A percentile compares a stretch with the other conserved stretches of the same genome.
Conservation (phyloP, 805 yeast genomes). For the Candida loeiensis region DNA sequence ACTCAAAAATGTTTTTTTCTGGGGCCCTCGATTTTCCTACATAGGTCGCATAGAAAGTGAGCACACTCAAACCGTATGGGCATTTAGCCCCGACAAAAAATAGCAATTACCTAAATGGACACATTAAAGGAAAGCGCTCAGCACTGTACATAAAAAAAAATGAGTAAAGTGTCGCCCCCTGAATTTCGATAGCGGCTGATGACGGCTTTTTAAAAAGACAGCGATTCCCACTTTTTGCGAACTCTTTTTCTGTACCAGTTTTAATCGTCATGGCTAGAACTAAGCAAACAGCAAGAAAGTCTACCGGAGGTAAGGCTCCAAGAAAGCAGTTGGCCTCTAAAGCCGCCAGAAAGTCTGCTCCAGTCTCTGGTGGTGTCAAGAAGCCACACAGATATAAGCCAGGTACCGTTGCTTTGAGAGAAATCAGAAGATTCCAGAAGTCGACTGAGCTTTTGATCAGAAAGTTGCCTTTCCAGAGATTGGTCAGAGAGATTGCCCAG, state of each 20-base stretch:
- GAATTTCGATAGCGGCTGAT: background rate
- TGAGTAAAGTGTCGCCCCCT: background rate
- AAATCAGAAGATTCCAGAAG: slow-evolving; percentile 47
- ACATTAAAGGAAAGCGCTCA: background rate
- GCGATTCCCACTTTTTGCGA: slow-evolving; percentile 7
- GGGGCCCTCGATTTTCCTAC: slow-evolving; percentile 3
- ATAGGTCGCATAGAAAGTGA: background rate
- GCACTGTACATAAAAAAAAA: slow-evolving; percentile 2
- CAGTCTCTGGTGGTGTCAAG: slow-evolving; percentile 46
- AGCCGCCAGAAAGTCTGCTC: slow-evolving; percentile 48
- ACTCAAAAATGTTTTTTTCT: slow-evolving; percentile 3
- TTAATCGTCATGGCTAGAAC: slow-evolving; percentile 40
- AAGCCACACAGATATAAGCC: slow-evolving; percentile 50
- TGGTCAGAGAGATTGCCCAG: slow-evolving; percentile 47
- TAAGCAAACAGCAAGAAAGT: slow-evolving; percentile 47
- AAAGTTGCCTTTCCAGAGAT: slow-evolving; percentile 48
- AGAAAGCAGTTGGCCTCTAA: slow-evolving; percentile 48
- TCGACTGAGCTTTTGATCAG: slow-evolving; percentile 45
- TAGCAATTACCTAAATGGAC: slow-evolving; percentile 1
- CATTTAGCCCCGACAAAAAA: slow-evolving; percentile 5
- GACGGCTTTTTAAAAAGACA: slow-evolving; percentile 3
- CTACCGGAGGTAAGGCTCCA: slow-evolving; percentile 49
- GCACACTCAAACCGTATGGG: slow-evolving; percentile 3
- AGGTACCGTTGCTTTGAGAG: slow-evolving; percentile 49
- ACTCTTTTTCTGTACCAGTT: slow-evolving; percentile 7